These are phyloP conservation scores for Cinnamomum chago DNA, from an alignment of 164 flowering plant species.

Conservation along the genomic window DNA sequence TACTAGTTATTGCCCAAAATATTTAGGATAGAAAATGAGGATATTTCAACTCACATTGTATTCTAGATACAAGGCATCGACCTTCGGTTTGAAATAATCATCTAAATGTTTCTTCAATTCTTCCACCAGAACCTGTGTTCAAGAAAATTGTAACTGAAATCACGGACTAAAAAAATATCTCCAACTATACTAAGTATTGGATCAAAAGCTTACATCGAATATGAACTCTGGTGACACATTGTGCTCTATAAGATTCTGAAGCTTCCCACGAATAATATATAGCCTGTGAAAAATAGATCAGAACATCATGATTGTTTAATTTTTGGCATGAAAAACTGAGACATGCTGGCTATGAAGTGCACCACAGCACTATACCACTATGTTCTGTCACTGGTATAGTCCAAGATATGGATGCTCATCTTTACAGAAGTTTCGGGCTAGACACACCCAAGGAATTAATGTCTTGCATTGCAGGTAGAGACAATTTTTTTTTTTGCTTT, in stretches of 20 bases:
- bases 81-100: slow-evolving; percentile 18
- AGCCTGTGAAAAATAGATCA: slow-evolving; percentile 33
- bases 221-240: slow-evolving; percentile 47
- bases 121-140: slow-evolving; percentile 37
- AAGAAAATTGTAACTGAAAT: background rate
- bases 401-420: background rate
- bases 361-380: background rate
- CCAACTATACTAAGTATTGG: background rate
- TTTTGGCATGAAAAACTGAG: background rate
- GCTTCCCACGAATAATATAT: slow-evolving; percentile 54
- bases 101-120: slow-evolving; percentile 45
- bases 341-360: background rate
- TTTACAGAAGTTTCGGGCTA: background rate
- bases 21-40: background rate
- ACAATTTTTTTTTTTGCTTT: background rate
- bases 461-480: background rate
- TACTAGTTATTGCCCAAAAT: background rate
- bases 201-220: slow-evolving; percentile 34
- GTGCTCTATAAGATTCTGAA: slow-evolving; percentile 51
- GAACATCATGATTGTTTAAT: background rate
- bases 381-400: background rate
- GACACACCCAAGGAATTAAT: background rate
- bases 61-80: slow-evolving; percentile 39
- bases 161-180: background rate
- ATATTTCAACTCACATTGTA: slow-evolving; percentile 32